Conservation (phyloP, 352 stramenopile genomes). For the Globisporangium viniferum region DNA sequence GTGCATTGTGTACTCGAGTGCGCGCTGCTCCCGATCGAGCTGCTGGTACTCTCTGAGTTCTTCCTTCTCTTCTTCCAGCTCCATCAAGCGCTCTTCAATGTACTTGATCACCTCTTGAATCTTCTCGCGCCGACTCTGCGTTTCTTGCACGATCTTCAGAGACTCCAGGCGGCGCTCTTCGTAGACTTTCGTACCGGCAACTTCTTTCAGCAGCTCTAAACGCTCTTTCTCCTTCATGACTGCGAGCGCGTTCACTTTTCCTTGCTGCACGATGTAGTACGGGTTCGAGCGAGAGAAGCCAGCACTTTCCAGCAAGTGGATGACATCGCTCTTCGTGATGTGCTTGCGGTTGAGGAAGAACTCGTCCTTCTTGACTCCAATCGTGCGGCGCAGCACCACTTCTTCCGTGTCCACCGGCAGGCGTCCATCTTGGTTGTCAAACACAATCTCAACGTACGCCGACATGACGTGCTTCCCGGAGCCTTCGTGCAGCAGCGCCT, state of each 20-base stretch:
- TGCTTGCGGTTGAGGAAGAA: constrained; percentile 99
- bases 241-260: constrained; percentile 97
- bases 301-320: constrained; percentile 96
- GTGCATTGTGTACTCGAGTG: constrained; percentile 97
- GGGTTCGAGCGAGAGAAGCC: constrained; percentile 99
- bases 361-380: constrained; percentile 99
- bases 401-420: constrained; percentile 91
- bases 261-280: constrained; percentile 99
- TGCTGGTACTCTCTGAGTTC: constrained; percentile 95
- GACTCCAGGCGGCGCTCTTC: constrained; percentile 97
- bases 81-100: constrained; percentile 91
- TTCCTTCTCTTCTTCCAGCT: constrained; percentile 99
- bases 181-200: constrained; percentile 98
- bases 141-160: constrained; percentile 97
- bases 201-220: constrained; percentile 97
- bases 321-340: constrained; percentile 98
- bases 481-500: constrained; percentile 95
- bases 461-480: constrained; percentile 94
- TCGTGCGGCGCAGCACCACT: constrained; percentile 96
- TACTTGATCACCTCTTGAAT: constrained; percentile 95
- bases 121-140: constrained; percentile 92
- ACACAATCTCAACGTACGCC: constrained; percentile 99
- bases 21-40: constrained; percentile 93
- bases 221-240: constrained; percentile 98
- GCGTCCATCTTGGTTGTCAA: constrained; percentile 98